These are phyloP conservation scores for Fusarium bulbicola DNA, from an alignment of 2,329 filamentous ascomycete genomes.

Conservation along the genomic window DNA sequence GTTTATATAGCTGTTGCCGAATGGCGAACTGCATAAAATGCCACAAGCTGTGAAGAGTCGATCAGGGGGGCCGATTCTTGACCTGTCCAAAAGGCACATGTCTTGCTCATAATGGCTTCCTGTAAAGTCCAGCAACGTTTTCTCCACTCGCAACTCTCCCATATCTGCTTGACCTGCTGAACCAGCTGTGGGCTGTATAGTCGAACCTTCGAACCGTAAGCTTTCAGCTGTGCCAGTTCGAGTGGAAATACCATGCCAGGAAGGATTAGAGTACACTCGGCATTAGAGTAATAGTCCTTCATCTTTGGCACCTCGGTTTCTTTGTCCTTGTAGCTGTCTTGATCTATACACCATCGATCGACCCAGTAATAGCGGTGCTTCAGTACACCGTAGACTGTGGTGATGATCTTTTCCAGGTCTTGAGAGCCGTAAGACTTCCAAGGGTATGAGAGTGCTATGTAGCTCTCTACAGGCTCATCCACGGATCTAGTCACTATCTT, in stretches of 20 bases:
- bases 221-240: background rate
- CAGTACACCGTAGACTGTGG: rapidly evolving
- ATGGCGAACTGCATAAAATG: background rate
- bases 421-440: background rate
- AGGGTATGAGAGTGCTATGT: background rate
- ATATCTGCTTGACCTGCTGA: background rate
- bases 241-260: background rate
- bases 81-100: background rate
- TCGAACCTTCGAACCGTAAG: background rate
- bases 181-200: background rate
- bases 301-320: background rate
- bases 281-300: background rate
- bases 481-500: background rate
- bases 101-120: background rate
- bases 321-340: background rate
- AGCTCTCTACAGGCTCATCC: background rate
- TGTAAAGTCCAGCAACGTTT: background rate
- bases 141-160: background rate
- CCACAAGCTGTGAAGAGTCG: background rate
- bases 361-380: background rate
- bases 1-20: background rate
- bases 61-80: background rate
- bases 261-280: background rate
- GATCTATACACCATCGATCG: background rate
- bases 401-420: background rate